phyloP scores from a whole-genome alignment of 1,284 basidiomycete genomes.

The Melampsora larici-populina region DNA sequence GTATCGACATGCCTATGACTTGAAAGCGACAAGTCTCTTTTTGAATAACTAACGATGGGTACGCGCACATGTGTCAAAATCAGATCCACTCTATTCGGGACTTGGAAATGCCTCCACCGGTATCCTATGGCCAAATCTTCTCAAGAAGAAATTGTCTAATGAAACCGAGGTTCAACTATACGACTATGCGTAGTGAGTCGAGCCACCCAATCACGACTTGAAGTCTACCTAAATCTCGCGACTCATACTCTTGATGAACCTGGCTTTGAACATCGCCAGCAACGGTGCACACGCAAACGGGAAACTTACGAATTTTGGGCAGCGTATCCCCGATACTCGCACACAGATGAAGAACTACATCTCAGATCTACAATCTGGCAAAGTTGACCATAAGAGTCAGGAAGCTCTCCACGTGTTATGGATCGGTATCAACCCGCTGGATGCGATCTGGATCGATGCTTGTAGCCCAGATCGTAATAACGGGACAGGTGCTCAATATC shows the following conservation, averaged over 20 bases:
- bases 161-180: constrained; percentile 7
- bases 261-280: background rate
- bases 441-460: constrained; percentile 17
- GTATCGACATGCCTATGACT: too few species aligned
- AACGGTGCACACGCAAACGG: constrained; percentile 31
- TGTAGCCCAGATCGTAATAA: too few species aligned
- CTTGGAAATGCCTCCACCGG: too few species aligned
- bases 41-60: too few species aligned
- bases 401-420: constrained; percentile 26
- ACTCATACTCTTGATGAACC: background rate
- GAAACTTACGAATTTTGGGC: background rate
- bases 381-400: background rate
- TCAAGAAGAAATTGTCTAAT: constrained; percentile 11
- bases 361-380: constrained; percentile 16
- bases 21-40: too few species aligned
- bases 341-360: constrained; percentile 29
- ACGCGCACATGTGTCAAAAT: too few species aligned
- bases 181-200: constrained; percentile 31
- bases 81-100: too few species aligned
- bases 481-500: too few species aligned
- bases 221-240: background rate
- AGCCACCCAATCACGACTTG: background rate
- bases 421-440: constrained; percentile 34
- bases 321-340: constrained; percentile 26
- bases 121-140: too few species aligned